Evolutionary conservation across 1,139 yeast genomes (phyloP).

Genomic region (Saccharomyces pastorianus): DNA sequence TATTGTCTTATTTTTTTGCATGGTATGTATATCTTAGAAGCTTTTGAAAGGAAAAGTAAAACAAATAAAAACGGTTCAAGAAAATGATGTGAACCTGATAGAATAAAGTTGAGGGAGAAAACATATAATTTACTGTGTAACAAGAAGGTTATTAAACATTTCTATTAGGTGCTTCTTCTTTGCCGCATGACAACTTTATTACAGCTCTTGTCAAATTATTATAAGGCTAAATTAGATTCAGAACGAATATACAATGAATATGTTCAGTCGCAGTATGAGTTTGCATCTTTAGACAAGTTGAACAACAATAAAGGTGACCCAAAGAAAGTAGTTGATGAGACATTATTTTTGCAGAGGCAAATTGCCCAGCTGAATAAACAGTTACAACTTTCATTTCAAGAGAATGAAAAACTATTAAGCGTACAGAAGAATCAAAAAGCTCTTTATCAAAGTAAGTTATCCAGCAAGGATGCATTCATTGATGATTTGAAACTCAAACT

Average conservation of each 20-base stretch:
- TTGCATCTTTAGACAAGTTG: background rate
- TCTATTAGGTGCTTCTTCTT: background rate
- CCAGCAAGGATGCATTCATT: constrained; percentile 29
- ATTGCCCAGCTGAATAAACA: constrained; percentile 30
- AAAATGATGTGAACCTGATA: background rate
- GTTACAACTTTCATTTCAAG: constrained; percentile 23
- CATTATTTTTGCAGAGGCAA: constrained; percentile 29
- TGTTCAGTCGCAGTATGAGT: constrained; percentile 3
- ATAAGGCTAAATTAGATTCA: constrained; percentile 22
- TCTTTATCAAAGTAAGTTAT: constrained; percentile 33
- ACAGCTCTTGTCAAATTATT: constrained; percentile 24
- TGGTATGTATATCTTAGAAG: background rate
- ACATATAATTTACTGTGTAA: background rate
- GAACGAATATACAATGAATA: constrained; percentile 20
- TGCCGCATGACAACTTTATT: constrained; percentile 16
- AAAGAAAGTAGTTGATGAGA: constrained; percentile 16
- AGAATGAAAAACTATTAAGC: constrained; percentile 27
- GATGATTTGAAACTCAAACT: constrained; percentile 18
- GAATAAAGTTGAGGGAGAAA: background rate
- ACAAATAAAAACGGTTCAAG: background rate
- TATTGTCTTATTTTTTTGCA: background rate
- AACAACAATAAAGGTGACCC: constrained; percentile 14
- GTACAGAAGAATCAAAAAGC: constrained; percentile 30
- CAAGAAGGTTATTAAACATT: background rate
- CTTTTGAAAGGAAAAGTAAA: background rate